Conservation (phyloP, 2,329 filamentous ascomycete genomes). For the Myriosclerotinia scirpicola region DNA sequence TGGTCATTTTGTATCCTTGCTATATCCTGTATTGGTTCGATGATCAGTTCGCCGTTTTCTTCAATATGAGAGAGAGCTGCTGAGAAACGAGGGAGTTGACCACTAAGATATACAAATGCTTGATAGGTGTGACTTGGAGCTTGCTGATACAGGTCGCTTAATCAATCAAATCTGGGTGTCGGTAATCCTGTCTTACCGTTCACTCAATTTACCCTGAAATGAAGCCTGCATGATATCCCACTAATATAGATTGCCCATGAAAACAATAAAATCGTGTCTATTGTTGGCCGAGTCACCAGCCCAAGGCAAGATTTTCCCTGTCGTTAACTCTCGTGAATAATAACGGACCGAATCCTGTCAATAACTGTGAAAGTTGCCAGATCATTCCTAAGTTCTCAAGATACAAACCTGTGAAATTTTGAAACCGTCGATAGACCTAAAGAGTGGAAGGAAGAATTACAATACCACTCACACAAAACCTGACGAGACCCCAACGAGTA, state of each 20-base stretch:
- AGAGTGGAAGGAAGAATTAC: constrained; percentile 11
- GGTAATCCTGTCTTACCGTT: constrained; percentile 19
- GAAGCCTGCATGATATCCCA: constrained; percentile 22
- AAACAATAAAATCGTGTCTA: constrained; percentile 24
- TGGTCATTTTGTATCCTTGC: constrained; percentile 12
- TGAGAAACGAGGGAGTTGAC: constrained; percentile 11
- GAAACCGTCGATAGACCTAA: constrained; percentile 12
- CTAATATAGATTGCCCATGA: constrained; percentile 28
- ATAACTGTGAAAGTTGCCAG: constrained; percentile 12
- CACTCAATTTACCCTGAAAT: constrained; percentile 17
- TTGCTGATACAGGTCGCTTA: constrained; percentile 14
- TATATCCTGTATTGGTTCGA: constrained; percentile 8
- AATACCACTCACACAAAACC: constrained; percentile 19
- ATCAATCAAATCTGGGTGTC: constrained; percentile 16
- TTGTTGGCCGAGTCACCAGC: constrained; percentile 21
- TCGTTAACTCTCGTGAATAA: constrained; percentile 10
- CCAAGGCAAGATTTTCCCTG: constrained; percentile 3
- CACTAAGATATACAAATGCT: constrained; percentile 17
- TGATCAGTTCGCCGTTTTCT: constrained; percentile 19
- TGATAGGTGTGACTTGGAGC: constrained; percentile 8
- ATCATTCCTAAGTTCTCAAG: constrained; percentile 10
- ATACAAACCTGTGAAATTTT: constrained; percentile 2
- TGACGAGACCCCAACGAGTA: constrained; percentile 8
- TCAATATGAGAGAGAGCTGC: constrained; percentile 5
- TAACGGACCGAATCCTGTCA: constrained; percentile 22